Conservation (phyloP, 1,139 yeast species). For the Komagataea norvegica region DNA sequence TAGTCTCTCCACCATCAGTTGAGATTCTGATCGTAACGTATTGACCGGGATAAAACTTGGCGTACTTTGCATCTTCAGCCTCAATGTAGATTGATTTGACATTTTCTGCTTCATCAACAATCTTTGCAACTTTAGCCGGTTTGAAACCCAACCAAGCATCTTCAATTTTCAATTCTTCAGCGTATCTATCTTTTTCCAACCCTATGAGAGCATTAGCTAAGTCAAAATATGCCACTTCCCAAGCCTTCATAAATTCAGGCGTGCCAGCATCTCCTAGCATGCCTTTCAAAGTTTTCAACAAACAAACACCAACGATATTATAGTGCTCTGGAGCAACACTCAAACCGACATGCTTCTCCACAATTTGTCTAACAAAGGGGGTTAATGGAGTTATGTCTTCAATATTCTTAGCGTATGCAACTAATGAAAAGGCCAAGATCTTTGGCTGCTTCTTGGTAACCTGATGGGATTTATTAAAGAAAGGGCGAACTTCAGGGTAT, state of each 20-base stretch:
- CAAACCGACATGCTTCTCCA: slow-evolving; percentile 61
- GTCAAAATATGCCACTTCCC: slow-evolving; percentile 62
- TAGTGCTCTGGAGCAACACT: slow-evolving; percentile 61
- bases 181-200: slow-evolving; percentile 48
- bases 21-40: slow-evolving; percentile 50
- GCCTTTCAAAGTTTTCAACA: slow-evolving; percentile 49
- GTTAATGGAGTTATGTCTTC: slow-evolving; percentile 52
- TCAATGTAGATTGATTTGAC: slow-evolving; percentile 50
- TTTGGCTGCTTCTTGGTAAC: slow-evolving; percentile 52
- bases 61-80: slow-evolving; percentile 39
- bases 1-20: slow-evolving; percentile 32
- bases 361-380: slow-evolving; percentile 56
- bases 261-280: slow-evolving; percentile 58
- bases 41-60: slow-evolving; percentile 51
- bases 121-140: slow-evolving; percentile 42
- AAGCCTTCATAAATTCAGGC: slow-evolving; percentile 53
- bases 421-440: slow-evolving; percentile 58
- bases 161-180: slow-evolving; percentile 27
- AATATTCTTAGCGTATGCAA: slow-evolving; percentile 60
- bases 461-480: slow-evolving; percentile 61
- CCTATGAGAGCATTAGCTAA: slow-evolving; percentile 58
- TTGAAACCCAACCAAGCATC: slow-evolving; percentile 54
- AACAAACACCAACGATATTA: slow-evolving; percentile 55
- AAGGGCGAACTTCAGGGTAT: slow-evolving; percentile 51
- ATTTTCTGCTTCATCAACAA: slow-evolving; percentile 41